Base-by-base conservation (phyloP, 345 rosid species). In the Gossypioides kirkii region DNA sequence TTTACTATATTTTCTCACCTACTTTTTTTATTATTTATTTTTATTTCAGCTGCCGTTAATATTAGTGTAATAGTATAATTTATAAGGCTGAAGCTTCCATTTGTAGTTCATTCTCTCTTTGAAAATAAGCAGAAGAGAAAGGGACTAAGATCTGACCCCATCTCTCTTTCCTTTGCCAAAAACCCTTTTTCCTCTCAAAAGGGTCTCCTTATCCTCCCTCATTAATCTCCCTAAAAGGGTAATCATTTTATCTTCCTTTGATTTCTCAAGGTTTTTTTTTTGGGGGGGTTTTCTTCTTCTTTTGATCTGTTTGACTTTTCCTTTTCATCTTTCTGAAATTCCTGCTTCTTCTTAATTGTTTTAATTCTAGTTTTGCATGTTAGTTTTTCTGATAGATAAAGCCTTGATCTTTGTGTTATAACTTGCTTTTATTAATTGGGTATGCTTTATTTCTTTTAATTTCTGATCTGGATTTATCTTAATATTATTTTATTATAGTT, bases 251-350 rank as follows among this genome's bases (percentile, higher is more conserved):
- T 26, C 55, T 58, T 56, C 38, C 67, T 61, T 13, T 41, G 14
- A 26, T 66, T 56, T 66, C 20, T 26, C 6, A 16, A 56, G 43
- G 67, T 75, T 46, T 59, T 43, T 74, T 68, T 32, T 59, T 43
- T 41, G 65, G 49, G 38, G 65, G 49, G 38, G 6, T 65, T n/a
- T 52, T 36, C 42, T 17, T 74, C 54, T 26, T 42, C 3, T 11
- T 25, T 50, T 64, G 68, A 74, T 69, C 62, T 76, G 59, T 76
- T 60, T 54, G 78, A 76, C 68, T 47, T 47, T 72, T 66, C 26
- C 25, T 56, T 56, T 56, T 11, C 3, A 0, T 8, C 8, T 23
- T 22, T 18, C 1, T 49, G 10, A 32, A 69, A 26, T 62, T 61
- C 32, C 10, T 8, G 32, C 32, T 55, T 56, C 6, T 36, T 41